Evolutionary conservation across 495 filamentous ascomycete genomes (phyloP).

Genomic region (Aspergillus nanangensis): DNA sequence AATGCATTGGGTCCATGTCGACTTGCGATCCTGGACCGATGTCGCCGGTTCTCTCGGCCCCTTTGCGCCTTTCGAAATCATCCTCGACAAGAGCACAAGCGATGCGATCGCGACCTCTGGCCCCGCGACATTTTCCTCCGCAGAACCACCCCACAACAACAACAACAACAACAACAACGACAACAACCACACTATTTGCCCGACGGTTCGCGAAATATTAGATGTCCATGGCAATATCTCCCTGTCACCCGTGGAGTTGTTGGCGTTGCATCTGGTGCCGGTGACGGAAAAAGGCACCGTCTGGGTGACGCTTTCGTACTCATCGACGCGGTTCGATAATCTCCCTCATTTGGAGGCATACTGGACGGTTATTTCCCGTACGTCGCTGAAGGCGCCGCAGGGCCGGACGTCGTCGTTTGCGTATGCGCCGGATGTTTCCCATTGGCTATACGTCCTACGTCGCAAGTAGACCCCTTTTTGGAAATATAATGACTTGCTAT

Average conservation of each 20-base stretch:
- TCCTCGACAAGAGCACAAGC: conserved; percentile 42
- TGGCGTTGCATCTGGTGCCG: conserved; percentile 32
- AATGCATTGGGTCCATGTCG: conserved; percentile 35
- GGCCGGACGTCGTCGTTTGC: conserved; percentile 27
- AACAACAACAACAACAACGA: no score
- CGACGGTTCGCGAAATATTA: conserved; percentile 17
- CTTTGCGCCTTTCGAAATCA: conserved; percentile 33
- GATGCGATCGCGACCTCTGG: conserved; percentile 36
- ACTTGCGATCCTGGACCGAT: conserved; percentile 33
- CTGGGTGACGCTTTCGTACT: conserved; percentile 38
- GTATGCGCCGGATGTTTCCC: conserved; percentile 33
- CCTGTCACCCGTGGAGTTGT: conserved; percentile 31
- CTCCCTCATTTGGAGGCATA: conserved; percentile 16
- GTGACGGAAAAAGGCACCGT: conserved; percentile 26
- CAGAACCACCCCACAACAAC: conserved; percentile 4
- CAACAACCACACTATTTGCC: no score
- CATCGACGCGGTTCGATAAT: conserved; percentile 31
- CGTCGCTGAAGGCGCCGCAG: conserved; percentile 32
- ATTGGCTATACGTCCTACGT: conserved; percentile 38
- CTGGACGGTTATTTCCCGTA: conserved; percentile 33
- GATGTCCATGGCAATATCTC: conserved; percentile 3
- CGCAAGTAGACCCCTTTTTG: conserved; percentile 20
- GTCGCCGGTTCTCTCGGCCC: conserved; percentile 17
- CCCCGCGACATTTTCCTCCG: conserved; percentile 11
- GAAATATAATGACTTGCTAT: neutral